Evolutionary conservation across 2,329 filamentous ascomycete species (phyloP), one percentile per base, ranked within the genome.

Genomic region (Clathrospora elynae): DNA sequence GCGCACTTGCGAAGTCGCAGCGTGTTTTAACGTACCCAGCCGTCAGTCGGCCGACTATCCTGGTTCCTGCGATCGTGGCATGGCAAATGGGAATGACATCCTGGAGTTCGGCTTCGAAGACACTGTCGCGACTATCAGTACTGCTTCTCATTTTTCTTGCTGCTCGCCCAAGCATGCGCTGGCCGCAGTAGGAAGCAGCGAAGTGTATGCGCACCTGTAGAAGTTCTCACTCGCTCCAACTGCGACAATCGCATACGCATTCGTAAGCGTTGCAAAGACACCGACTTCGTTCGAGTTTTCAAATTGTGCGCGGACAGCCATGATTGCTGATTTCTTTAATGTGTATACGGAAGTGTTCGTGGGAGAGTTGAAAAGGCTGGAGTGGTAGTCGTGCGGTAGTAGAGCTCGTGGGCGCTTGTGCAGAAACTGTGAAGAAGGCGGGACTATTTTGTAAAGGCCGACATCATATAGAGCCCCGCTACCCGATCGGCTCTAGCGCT

Each of bases 171-270:
- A 8, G 35, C 38, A 14, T 28, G 42, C 31, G 23, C 6, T 10
- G 11, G 19, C 20, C n/a, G 16, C 23, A 10, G 13, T 10, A 11
- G 16, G 16, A 29, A 23, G 17, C 12, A 29, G 22, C 11, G 10
- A 22, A 35, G 18, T 18, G 20, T 22, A 22, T 38, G 41, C 73
- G 51, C 71, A 86, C 84, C 83, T 91, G 84, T 97, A 97, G 75
- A 99, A 99, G 82, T 97, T 97, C 80, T 96, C 91, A 67, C 90
- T 96, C 62, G 89, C 91, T 68, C 93, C 93, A 57, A 96, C 84
- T 55, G 92, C 91, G 62, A 96, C 90, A 64, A 99, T 81, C 62
- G 91, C 90, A 75, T 96, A 99, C 48, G 90, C 92, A 76, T 99
- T 99, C 61, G 93, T 99, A 70, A 99, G 87, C 51, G 90, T 96